These are phyloP conservation scores for Pseudonectria buxi DNA, from an alignment of 2,329 filamentous ascomycete species.

Conservation along the genomic window DNA sequence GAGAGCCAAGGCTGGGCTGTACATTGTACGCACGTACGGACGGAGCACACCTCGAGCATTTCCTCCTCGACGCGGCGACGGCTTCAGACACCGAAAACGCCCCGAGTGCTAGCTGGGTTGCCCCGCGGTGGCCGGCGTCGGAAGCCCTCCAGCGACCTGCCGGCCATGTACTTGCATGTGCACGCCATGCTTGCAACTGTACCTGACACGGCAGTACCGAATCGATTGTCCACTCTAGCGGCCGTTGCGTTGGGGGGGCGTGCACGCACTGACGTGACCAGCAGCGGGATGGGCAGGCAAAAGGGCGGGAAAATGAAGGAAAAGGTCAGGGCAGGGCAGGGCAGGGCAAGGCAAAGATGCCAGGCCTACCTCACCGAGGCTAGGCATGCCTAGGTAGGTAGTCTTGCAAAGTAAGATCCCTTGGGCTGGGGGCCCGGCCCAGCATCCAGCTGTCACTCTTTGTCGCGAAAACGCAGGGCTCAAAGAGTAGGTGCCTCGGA, in stretches of 20 bases:
- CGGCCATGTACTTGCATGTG: constrained; percentile 13
- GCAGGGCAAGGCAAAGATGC: constrained; percentile 8
- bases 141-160: constrained; percentile 14
- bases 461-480: no score
- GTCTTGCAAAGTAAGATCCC: constrained; percentile 4
- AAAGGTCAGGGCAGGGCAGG: constrained; percentile 9
- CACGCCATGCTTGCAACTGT: constrained; percentile 10
- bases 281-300: constrained; percentile 6
- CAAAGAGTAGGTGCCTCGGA: no score
- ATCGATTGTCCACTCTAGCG: constrained; percentile 14
- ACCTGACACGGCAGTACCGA: constrained; percentile 13
- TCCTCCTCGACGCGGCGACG: no score
- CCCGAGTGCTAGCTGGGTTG: not conserved
- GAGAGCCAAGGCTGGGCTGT: no score
- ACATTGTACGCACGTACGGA: no score
- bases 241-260: constrained; percentile 17
- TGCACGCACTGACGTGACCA: constrained; percentile 2
- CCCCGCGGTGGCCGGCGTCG: constrained; percentile 19
- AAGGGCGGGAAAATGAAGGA: constrained; percentile 5
- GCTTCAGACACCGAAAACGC: no score
- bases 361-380: no score
- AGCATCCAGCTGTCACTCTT: constrained; percentile 1
- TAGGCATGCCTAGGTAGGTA: not conserved
- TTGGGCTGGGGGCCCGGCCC: constrained; percentile 4
- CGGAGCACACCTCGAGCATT: no score